phyloP scores from a whole-genome alignment of 1,139 yeast species.

The Zygoascus hellenicus region DNA sequence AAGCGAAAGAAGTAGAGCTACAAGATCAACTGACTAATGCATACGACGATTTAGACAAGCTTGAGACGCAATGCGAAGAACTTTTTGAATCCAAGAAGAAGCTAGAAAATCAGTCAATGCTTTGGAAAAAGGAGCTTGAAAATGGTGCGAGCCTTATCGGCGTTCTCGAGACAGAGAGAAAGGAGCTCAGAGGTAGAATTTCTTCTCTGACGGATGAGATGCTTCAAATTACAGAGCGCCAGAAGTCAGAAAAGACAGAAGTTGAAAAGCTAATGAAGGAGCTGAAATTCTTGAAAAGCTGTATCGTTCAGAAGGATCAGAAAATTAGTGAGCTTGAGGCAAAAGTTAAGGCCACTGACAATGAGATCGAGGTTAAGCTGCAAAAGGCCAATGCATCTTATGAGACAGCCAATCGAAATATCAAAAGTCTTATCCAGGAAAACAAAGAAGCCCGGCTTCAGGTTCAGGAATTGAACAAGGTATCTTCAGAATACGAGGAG shows the following conservation, averaged over 20 bases:
- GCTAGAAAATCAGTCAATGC: slow-evolving; percentile 31
- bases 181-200: slow-evolving; percentile 24
- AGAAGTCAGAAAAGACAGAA: slow-evolving; percentile 17
- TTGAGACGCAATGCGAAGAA: slow-evolving; percentile 36
- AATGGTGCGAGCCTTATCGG: slow-evolving; percentile 32
- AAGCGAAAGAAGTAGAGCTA: slow-evolving; percentile 38
- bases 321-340: slow-evolving; percentile 35
- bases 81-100: slow-evolving; percentile 35
- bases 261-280: slow-evolving; percentile 19
- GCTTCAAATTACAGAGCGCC: slow-evolving; percentile 15
- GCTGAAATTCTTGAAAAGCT: slow-evolving; percentile 23
- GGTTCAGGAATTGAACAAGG: slow-evolving; percentile 35
- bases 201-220: slow-evolving; percentile 26
- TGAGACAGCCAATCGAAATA: slow-evolving; percentile 37
- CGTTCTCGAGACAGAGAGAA: slow-evolving; percentile 32
- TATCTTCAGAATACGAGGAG: slow-evolving; percentile 36
- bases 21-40: slow-evolving; percentile 36
- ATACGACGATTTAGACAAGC: slow-evolving; percentile 33
- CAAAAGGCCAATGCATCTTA: slow-evolving; percentile 29
- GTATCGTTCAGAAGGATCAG: slow-evolving; percentile 32
- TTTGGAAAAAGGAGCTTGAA: slow-evolving; percentile 31
- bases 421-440: slow-evolving; percentile 45
- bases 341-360: slow-evolving; percentile 33
- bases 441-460: slow-evolving; percentile 42
- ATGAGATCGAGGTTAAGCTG: slow-evolving; percentile 37